phyloP scores from a whole-genome alignment of 768 basidiomycete genomes.

The Rhizopogon vesiculosus region DNA sequence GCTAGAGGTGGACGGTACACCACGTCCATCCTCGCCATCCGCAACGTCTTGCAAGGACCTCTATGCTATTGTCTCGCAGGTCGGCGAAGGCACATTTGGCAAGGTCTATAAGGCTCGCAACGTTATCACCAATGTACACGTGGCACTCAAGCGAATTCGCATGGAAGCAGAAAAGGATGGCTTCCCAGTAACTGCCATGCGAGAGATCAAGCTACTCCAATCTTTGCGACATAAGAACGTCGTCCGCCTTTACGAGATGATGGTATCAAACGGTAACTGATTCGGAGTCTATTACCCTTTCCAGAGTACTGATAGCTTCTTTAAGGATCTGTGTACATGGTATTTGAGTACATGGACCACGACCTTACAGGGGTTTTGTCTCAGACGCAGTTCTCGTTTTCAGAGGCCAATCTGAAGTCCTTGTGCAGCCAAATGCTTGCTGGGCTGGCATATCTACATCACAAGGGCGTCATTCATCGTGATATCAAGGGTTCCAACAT shows the following conservation, averaged over 20 bases:
- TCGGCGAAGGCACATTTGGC: conserved; percentile 98
- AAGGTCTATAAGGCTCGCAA: conserved; percentile 97
- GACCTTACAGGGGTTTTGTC: conserved; percentile 93
- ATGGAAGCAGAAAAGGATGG: conserved; percentile 98
- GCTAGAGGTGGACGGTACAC: conserved; percentile 16
- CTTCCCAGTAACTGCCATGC: conserved; percentile 98
- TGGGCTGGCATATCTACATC: conserved; percentile 92
- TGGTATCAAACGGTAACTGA: conserved; percentile 87
- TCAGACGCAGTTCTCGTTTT: conserved; percentile 83
- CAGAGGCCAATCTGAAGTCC: conserved; percentile 88
- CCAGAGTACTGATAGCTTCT: conserved; percentile 7
- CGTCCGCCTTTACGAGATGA: conserved; percentile 92
- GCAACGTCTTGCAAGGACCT: conserved; percentile 43
- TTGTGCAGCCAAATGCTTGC: conserved; percentile 94
- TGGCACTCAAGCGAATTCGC: conserved; percentile 93
- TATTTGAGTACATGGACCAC: conserved; percentile 99
- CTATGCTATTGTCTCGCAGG: conserved; percentile 87
- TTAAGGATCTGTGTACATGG: conserved; percentile 95
- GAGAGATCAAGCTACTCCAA: conserved; percentile 97
- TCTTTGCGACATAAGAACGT: conserved; percentile 87
- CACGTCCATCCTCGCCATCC: conserved; percentile 25
- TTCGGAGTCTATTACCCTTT: not conserved
- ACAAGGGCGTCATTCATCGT: conserved; percentile 93
- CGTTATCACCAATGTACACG: conserved; percentile 64
- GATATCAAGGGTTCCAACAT: conserved; percentile 99